Evolutionary conservation across 2,329 filamentous ascomycete genomes (phyloP).

Genomic region (Pezicula radicicola): DNA sequence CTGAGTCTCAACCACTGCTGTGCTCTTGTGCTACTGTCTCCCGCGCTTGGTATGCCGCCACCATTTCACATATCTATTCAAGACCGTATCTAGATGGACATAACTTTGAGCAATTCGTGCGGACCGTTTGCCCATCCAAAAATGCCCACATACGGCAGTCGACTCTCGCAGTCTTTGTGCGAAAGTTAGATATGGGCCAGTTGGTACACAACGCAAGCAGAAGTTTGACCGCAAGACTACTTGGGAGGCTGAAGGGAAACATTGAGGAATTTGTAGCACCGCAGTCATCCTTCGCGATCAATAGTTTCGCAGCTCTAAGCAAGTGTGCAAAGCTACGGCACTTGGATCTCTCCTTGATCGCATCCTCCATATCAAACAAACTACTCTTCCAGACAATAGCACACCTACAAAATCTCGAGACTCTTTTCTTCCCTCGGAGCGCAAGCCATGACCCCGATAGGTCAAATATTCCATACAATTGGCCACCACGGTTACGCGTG

Average conservation of each 20-base stretch:
- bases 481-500: constrained; percentile 27
- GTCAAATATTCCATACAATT: constrained; percentile 16
- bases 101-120: constrained; percentile 28
- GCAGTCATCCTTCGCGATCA: constrained; percentile 29
- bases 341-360: constrained; percentile 28
- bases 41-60: constrained; percentile 26
- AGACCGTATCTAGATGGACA: constrained; percentile 22
- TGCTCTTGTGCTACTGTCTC: constrained; percentile 27
- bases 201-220: constrained; percentile 28
- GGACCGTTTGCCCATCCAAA: constrained; percentile 30
- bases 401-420: constrained; percentile 24
- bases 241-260: constrained; percentile 29
- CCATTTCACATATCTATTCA: constrained; percentile 22
- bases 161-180: constrained; percentile 24
- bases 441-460: constrained; percentile 17
- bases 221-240: constrained; percentile 27
- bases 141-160: constrained; percentile 30
- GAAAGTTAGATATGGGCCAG: constrained; percentile 27
- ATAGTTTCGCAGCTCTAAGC: constrained; percentile 29
- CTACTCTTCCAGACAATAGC: constrained; percentile 27
- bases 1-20: constrained; percentile 18
- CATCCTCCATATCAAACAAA: constrained; percentile 25
- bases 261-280: constrained; percentile 30
- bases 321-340: constrained; percentile 28
- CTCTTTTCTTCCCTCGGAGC: constrained; percentile 27